Conservation (phyloP, 106 monocot species). For the Dendrobium chrysotoxum region DNA sequence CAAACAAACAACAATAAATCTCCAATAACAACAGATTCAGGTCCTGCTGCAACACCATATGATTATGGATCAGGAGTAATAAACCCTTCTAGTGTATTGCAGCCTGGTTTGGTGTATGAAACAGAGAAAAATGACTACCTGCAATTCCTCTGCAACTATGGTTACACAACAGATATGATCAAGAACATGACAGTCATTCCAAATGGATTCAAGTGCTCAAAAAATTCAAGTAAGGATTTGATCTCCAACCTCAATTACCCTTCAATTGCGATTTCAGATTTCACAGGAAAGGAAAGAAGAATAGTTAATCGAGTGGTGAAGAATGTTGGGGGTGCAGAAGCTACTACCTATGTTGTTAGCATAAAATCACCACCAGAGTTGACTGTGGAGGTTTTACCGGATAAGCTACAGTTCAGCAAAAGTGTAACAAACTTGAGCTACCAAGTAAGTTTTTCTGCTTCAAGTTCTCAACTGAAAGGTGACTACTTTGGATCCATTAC, state of each 20-base stretch:
- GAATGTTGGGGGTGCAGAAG: conserved; percentile 53
- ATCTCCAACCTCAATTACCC: conserved; percentile 84
- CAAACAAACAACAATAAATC: conserved; percentile 32
- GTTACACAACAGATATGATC: conserved; percentile 45
- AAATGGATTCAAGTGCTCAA: conserved; percentile 45
- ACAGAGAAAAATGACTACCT: conserved; percentile 36
- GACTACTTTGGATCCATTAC: conserved; percentile 54
- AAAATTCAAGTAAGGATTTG: conserved; percentile 45
- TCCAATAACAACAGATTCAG: conserved; percentile 33
- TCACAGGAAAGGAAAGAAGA: conserved; percentile 19
- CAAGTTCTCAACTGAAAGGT: conserved; percentile 22
- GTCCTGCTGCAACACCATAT: conserved; percentile 51
- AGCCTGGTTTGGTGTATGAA: conserved; percentile 71
- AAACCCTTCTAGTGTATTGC: conserved; percentile 35
- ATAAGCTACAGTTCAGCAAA: conserved; percentile 57
- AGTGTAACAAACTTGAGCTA: conserved; percentile 37
- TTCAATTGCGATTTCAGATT: conserved; percentile 45
- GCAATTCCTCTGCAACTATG: conserved; percentile 78
- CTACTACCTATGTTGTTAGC: conserved; percentile 30
- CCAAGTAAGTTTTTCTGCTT: conserved; percentile 51
- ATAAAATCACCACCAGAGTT: conserved; percentile 47
- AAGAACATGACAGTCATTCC: conserved; percentile 34
- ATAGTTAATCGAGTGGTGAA: conserved; percentile 41
- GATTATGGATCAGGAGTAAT: conserved; percentile 73
- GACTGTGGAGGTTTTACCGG: conserved; percentile 53